These are phyloP conservation scores for Triangularia setosa DNA, from an alignment of 2,329 filamentous ascomycete genomes.

Conservation along the genomic window DNA sequence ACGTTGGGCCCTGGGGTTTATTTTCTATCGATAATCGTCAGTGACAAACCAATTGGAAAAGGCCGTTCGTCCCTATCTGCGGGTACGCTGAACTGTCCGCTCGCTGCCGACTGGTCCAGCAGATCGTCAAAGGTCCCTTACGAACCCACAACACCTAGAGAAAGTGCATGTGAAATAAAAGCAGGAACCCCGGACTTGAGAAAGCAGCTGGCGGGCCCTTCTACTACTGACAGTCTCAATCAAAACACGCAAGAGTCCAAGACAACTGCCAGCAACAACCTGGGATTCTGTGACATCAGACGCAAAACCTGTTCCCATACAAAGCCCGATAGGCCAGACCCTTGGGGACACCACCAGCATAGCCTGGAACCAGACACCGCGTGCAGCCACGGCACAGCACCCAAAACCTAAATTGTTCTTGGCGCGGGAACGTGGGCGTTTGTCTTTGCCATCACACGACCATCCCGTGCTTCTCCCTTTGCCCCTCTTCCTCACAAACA, in stretches of 20 bases:
- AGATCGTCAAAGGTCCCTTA: background rate
- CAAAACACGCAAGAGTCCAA: background rate
- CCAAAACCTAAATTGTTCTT: slow-evolving; percentile 16
- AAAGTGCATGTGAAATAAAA: slow-evolving; percentile 24
- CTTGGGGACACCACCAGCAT: background rate
- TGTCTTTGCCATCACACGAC: slow-evolving; percentile 15
- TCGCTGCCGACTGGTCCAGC: slow-evolving; percentile 5
- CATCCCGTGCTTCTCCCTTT: slow-evolving; percentile 1
- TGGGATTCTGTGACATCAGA: background rate
- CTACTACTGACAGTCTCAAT: background rate
- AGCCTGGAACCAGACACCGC: background rate
- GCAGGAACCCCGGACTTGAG: slow-evolving; percentile 14
- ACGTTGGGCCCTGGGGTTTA: background rate
- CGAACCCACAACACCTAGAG: slow-evolving; percentile 15
- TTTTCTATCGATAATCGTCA: background rate
- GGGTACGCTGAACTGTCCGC: background rate
- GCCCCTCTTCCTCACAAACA: background rate
- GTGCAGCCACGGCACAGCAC: slow-evolving; percentile 10
- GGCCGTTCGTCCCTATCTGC: background rate
- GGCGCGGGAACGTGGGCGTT: slow-evolving; percentile 10
- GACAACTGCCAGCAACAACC: background rate
- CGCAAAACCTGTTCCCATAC: background rate
- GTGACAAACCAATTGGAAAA: background rate
- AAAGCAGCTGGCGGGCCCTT: background rate
- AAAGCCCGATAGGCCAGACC: background rate